These are phyloP conservation scores for Piromyces finnis DNA, from an alignment of 192 early-diverging fungal genomes.

Conservation along the genomic window DNA sequence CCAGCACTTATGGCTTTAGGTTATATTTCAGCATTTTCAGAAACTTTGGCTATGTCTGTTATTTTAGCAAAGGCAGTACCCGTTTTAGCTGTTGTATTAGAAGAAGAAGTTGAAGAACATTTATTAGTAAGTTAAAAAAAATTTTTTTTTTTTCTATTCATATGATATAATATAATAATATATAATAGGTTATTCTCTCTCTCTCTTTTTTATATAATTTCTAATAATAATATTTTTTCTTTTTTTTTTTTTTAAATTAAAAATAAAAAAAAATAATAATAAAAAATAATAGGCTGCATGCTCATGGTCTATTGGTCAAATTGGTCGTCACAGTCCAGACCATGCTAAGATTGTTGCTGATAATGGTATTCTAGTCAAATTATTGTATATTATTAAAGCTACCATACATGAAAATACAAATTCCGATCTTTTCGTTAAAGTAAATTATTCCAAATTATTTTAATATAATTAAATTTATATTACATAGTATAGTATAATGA, in stretches of 20 bases:
- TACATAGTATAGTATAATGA: no score
- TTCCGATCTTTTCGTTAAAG: neutral
- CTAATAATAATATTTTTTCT: neutral
- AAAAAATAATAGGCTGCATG: slow-evolving; percentile 16
- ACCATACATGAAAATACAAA: neutral
- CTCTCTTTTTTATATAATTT: no score
- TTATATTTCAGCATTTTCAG: slow-evolving; percentile 38
- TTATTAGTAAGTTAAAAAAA: slow-evolving; percentile 19
- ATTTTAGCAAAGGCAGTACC: slow-evolving; percentile 34
- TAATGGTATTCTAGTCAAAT: slow-evolving; percentile 27
- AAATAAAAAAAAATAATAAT: neutral
- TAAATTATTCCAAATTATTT: no score
- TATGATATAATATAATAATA: no score
- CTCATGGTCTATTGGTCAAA: slow-evolving; percentile 36
- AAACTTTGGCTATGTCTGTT: slow-evolving; percentile 31
- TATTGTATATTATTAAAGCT: slow-evolving; percentile 20
- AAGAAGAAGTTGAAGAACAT: slow-evolving; percentile 24
- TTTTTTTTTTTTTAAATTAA: neutral
- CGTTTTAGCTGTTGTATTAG: slow-evolving; percentile 21
- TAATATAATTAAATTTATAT: no score
- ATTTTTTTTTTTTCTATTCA: no score
- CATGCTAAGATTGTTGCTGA: slow-evolving; percentile 37
- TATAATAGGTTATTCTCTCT: no score
- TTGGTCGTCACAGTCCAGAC: slow-evolving; percentile 36
- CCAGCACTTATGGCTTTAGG: slow-evolving; percentile 39